Evolutionary conservation across 73 alveolate species (phyloP).

Genomic region (Paramecium sonneborni): DNA sequence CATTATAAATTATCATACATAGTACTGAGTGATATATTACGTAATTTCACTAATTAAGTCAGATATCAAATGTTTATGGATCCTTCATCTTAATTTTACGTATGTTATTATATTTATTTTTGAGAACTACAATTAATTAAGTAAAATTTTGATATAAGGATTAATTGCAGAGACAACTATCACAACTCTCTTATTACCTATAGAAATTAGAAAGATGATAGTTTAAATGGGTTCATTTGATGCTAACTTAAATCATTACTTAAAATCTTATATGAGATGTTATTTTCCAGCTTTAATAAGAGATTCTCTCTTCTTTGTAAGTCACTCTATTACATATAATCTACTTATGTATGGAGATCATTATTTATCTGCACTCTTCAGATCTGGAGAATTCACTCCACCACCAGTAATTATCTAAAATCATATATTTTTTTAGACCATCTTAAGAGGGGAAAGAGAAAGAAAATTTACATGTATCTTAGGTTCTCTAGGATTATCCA

Average conservation of each 20-base stretch:
- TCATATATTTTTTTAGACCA: not conserved
- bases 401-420: not conserved
- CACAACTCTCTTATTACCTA: constrained; percentile 11
- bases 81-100: not conserved
- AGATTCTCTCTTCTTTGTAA: constrained; percentile 22
- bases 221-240: not conserved
- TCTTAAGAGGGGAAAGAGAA: constrained; percentile 44
- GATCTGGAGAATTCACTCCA: constrained; percentile 33
- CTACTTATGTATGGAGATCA: not conserved
- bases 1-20: constrained; percentile 1
- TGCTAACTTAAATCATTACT: not conserved
- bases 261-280: not conserved
- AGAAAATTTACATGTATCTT: not conserved
- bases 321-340: constrained; percentile 13
- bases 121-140: not conserved
- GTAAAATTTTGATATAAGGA: not conserved
- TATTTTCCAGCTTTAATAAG: constrained; percentile 27
- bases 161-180: not conserved
- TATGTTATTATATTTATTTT: not conserved
- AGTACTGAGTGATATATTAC: not conserved
- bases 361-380: not conserved
- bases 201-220: not conserved
- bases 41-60: not conserved
- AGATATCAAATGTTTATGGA: not conserved
- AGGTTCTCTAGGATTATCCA: not conserved